Evolutionary conservation across 371 early-diverging fungal genomes (phyloP).

Genomic region (Blyttiomyces sp.): DNA sequence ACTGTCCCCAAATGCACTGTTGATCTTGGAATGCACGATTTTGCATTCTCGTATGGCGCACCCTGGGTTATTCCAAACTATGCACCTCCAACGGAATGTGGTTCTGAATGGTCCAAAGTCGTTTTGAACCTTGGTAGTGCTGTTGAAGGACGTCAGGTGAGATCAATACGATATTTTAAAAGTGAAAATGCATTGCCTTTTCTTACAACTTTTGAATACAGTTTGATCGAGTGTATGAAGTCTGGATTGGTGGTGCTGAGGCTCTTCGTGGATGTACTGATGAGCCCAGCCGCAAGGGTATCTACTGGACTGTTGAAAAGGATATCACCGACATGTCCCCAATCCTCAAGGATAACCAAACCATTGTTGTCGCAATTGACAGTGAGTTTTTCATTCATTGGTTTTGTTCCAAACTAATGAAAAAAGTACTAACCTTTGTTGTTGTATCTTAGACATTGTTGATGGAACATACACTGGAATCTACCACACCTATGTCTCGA

Average conservation of each 20-base stretch:
- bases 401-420: background rate
- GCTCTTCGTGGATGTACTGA: slow-evolving; percentile 15
- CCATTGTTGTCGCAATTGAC: slow-evolving; percentile 11
- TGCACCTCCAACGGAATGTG: slow-evolving; percentile 15
- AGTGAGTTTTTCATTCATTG: background rate
- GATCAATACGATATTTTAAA: too few relatives aligned
- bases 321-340: slow-evolving; percentile 16
- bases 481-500: slow-evolving; percentile 6
- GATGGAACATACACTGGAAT: slow-evolving; percentile 20
- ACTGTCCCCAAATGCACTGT: background rate
- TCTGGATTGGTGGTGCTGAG: slow-evolving; percentile 25
- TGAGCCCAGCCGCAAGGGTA: slow-evolving; percentile 14
- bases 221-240: slow-evolving; percentile 16
- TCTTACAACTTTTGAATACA: background rate
- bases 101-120: slow-evolving; percentile 8
- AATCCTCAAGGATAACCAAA: slow-evolving; percentile 2
- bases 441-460: background rate
- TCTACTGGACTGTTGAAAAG: slow-evolving; percentile 16
- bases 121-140: slow-evolving; percentile 6
- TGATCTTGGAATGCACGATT: slow-evolving; percentile 10
- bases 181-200: background rate
- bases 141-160: slow-evolving; percentile 14
- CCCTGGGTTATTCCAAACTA: slow-evolving; percentile 23
- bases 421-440: background rate
- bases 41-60: slow-evolving; percentile 24